Percentiles rank a stretch among this genome's conserved stretches.
Conservation (phyloP, 2,329 filamentous ascomycete genomes). For the Sarocladium strictum region DNA sequence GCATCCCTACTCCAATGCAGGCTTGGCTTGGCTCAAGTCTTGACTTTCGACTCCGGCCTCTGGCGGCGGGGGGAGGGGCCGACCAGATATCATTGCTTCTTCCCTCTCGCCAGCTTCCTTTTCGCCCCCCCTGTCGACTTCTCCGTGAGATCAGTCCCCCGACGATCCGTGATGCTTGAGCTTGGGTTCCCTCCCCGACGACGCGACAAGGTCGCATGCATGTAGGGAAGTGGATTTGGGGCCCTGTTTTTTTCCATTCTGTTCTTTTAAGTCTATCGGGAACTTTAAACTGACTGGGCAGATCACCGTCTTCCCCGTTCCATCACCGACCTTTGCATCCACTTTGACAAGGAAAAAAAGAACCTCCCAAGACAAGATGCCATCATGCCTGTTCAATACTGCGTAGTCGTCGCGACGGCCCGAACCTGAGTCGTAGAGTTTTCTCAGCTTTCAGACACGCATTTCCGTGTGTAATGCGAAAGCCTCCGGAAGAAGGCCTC, state of each 20-base stretch:
- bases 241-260: no score
- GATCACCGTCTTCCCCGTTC: not conserved
- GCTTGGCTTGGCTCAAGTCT: not conserved
- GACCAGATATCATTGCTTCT: no score
- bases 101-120: no score
- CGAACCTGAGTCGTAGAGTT: no score
- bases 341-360: not conserved
- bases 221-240: not conserved
- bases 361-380: no score
- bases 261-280: not conserved
- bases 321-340: not conserved
- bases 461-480: not conserved
- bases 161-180: not conserved
- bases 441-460: not conserved
- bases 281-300: not conserved
- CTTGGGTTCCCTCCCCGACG: not conserved
- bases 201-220: not conserved
- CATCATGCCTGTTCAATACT: not conserved
- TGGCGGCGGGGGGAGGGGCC: not conserved
- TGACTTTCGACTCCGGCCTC: not conserved
- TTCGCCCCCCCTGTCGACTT: not conserved
- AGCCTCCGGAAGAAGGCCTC: not conserved
- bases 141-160: not conserved
- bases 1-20: not conserved
- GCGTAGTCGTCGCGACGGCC: not conserved